phyloP scores from a whole-genome alignment of 805 yeast genomes.

The Teunomyces atbi region DNA sequence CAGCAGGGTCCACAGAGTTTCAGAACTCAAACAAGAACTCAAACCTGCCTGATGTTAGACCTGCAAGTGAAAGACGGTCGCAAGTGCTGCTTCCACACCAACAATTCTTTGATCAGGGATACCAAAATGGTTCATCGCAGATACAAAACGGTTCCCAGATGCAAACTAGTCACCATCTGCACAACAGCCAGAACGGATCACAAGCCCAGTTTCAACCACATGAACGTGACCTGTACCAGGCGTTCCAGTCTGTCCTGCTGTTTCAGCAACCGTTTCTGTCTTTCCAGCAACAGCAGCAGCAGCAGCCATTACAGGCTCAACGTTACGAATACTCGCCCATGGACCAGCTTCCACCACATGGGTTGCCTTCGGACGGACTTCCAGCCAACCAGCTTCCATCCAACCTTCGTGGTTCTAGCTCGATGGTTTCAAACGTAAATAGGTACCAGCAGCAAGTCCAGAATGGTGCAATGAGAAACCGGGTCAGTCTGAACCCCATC shows the following conservation, averaged over 20 bases:
- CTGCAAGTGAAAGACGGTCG: neutral
- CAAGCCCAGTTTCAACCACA: constrained; percentile 5
- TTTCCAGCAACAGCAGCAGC: neutral
- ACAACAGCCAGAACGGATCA: constrained; percentile 5
- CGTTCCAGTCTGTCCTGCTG: neutral
- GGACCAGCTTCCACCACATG: constrained; percentile 33
- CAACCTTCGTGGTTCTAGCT: constrained; percentile 20
- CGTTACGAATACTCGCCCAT: constrained; percentile 6
- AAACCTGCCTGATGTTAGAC: neutral
- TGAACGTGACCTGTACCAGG: constrained; percentile 3
- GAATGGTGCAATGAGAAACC: constrained; percentile 15
- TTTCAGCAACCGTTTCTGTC: neutral
- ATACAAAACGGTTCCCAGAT: neutral
- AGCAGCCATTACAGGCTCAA: neutral
- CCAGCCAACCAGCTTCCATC: constrained; percentile 24
- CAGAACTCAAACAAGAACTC: neutral
- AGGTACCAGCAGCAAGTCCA: constrained; percentile 17
- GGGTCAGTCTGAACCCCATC: constrained; percentile 15
- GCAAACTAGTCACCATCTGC: neutral
- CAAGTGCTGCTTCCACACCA: constrained; percentile 4
- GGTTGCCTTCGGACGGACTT: constrained; percentile 29
- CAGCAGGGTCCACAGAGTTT: neutral
- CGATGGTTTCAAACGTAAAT: constrained; percentile 15
- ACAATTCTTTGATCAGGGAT: constrained; percentile 2
- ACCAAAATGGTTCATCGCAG: neutral